Evolutionary conservation across 2,329 filamentous ascomycete genomes (phyloP).

Genomic region (Macroventuria anomochaeta): DNA sequence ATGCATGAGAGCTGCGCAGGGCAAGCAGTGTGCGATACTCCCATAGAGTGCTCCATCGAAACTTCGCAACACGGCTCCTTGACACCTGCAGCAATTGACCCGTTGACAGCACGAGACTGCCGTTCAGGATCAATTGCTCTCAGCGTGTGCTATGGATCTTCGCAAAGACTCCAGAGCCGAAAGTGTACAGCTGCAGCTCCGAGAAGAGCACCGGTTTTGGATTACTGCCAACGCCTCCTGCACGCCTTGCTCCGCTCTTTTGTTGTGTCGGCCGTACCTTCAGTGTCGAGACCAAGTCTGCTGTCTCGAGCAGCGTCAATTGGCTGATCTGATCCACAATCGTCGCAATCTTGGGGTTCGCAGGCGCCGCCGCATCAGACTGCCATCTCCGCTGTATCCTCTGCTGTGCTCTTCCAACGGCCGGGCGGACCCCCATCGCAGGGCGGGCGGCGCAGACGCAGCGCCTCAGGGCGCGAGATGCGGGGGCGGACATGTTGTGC

Average conservation of each 20-base stretch:
- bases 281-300: constrained; percentile 89
- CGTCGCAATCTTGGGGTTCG: constrained; percentile 87
- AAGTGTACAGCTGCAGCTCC: background rate
- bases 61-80: background rate
- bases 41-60: background rate
- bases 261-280: constrained; percentile 69
- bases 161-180: background rate
- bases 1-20: background rate
- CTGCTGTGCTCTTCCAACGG: constrained; percentile 45
- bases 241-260: background rate
- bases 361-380: constrained; percentile 70
- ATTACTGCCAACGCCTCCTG: background rate
- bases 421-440: constrained; percentile 36
- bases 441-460: constrained; percentile 50
- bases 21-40: background rate
- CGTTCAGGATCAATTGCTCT: background rate
- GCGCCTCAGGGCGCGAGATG: constrained; percentile 53
- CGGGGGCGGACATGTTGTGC: constrained; percentile 53
- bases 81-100: background rate
- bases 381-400: constrained; percentile 76
- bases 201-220: background rate
- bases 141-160: background rate
- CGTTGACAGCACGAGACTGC: background rate
- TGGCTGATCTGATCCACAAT: constrained; percentile 99
- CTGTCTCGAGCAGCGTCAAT: constrained; percentile 96